These are phyloP conservation scores for Rehmannia glutinosa DNA, from an alignment of 257 asterid genomes.

Conservation along the genomic window DNA sequence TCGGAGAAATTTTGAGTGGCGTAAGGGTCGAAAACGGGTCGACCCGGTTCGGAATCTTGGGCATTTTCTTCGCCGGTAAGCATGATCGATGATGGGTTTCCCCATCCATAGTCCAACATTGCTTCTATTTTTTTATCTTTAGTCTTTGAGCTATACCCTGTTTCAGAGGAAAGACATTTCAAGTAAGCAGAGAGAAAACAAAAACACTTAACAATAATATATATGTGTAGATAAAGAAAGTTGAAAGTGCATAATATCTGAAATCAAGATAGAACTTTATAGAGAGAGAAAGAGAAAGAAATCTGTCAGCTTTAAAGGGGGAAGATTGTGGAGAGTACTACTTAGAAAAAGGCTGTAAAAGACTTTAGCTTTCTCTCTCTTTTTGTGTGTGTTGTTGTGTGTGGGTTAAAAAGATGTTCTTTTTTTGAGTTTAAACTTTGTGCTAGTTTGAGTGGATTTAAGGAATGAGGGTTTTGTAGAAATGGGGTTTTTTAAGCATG, in stretches of 20 bases:
- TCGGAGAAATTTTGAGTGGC: slow-evolving; percentile 34
- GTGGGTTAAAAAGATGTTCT: slow-evolving; percentile 8
- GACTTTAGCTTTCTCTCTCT: slow-evolving; percentile 32
- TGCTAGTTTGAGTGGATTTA: slow-evolving; percentile 28
- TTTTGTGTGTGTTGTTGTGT: slow-evolving; percentile 13
- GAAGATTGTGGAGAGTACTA: slow-evolving; percentile 51
- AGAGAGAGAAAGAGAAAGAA: slow-evolving; percentile 31
- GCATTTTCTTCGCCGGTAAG: slow-evolving; percentile 52
- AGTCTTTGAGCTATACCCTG: background rate
- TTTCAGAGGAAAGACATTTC: slow-evolving; percentile 1
- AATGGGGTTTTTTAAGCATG: background rate
- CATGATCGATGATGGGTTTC: slow-evolving; percentile 64
- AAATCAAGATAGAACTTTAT: slow-evolving; percentile 35
- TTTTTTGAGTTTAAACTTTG: slow-evolving; percentile 26
- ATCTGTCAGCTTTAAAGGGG: slow-evolving; percentile 74
- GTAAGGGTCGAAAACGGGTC: slow-evolving; percentile 50
- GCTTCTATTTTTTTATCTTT: background rate
- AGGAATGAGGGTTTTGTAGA: slow-evolving; percentile 34
- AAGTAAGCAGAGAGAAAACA: background rate
- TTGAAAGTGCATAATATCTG: slow-evolving; percentile 26
- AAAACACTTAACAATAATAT: background rate
- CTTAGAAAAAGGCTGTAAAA: slow-evolving; percentile 45
- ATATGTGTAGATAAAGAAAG: slow-evolving; percentile 13
- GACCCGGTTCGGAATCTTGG: slow-evolving; percentile 47
- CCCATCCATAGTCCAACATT: slow-evolving; percentile 97